Conservation (phyloP, 768 basidiomycete genomes). For the Porpolomopsis calyptriformis region DNA sequence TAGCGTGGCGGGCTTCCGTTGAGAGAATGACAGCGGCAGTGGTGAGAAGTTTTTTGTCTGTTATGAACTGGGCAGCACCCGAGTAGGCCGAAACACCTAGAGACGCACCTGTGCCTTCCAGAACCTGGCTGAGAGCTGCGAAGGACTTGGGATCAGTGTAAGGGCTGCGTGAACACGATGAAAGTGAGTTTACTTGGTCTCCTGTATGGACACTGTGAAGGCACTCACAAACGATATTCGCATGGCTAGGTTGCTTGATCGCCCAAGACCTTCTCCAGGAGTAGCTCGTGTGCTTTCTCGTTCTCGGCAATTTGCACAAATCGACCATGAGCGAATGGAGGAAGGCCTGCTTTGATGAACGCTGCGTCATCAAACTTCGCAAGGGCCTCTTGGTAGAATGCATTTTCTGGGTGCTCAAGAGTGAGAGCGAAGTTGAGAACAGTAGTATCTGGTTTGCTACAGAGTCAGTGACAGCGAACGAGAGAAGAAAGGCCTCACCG, state of each 20-base stretch:
- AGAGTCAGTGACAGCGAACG: background rate
- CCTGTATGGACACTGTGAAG: background rate
- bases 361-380: slow-evolving; percentile 32
- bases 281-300: slow-evolving; percentile 41
- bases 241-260: slow-evolving; percentile 42
- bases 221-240: slow-evolving; percentile 44
- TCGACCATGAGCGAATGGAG: slow-evolving; percentile 34
- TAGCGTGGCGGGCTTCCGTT: slow-evolving; percentile 49
- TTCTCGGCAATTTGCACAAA: slow-evolving; percentile 41
- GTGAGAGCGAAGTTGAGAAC: slow-evolving; percentile 38
- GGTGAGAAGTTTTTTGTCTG: slow-evolving; percentile 34
- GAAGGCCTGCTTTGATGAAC: slow-evolving; percentile 38
- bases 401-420: slow-evolving; percentile 38
- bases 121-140: slow-evolving; percentile 36
- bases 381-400: slow-evolving; percentile 34
- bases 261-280: slow-evolving; percentile 30
- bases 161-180: slow-evolving; percentile 23
- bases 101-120: slow-evolving; percentile 45
- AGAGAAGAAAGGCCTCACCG: background rate
- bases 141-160: slow-evolving; percentile 41
- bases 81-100: slow-evolving; percentile 46
- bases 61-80: slow-evolving; percentile 41
- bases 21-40: slow-evolving; percentile 47
- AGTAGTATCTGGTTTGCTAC: slow-evolving; percentile 7
- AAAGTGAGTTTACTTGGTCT: background rate